phyloP scores from a whole-genome alignment of 2,329 filamentous ascomycete genomes.

The Ambrosiella beaveri region DNA sequence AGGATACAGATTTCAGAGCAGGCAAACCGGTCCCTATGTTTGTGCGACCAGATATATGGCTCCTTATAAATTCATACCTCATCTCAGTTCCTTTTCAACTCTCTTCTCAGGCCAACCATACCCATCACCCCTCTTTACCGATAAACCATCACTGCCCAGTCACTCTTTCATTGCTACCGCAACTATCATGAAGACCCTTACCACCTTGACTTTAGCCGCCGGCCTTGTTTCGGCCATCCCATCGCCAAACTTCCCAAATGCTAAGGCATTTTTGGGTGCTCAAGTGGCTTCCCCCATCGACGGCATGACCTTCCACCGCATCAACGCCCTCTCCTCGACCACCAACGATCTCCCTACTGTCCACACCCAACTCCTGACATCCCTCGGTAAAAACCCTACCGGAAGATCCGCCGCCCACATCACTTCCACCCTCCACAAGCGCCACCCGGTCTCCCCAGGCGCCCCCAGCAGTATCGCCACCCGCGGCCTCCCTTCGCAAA shows the following conservation, averaged over 20 bases:
- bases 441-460: background rate
- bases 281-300: slow-evolving; percentile 21
- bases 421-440: slow-evolving; percentile 14
- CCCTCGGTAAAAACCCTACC: slow-evolving; percentile 16
- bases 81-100: background rate
- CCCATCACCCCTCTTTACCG: background rate
- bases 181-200: background rate
- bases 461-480: background rate
- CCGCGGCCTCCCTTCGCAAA: slow-evolving; percentile 18
- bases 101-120: background rate
- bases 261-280: background rate
- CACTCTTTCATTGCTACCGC: background rate
- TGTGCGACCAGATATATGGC: background rate
- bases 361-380: slow-evolving; percentile 21
- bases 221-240: background rate
- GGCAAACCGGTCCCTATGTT: background rate
- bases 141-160: background rate
- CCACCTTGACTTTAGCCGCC: background rate
- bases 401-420: slow-evolving; percentile 19
- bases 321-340: slow-evolving; percentile 17
- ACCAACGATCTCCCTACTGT: slow-evolving; percentile 18
- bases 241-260: background rate
- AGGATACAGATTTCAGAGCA: background rate
- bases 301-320: slow-evolving; percentile 23
- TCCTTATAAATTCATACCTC: background rate